phyloP scores from a whole-genome alignment of 2,329 filamentous ascomycete genomes.

The Verticillium albo-atrum region DNA sequence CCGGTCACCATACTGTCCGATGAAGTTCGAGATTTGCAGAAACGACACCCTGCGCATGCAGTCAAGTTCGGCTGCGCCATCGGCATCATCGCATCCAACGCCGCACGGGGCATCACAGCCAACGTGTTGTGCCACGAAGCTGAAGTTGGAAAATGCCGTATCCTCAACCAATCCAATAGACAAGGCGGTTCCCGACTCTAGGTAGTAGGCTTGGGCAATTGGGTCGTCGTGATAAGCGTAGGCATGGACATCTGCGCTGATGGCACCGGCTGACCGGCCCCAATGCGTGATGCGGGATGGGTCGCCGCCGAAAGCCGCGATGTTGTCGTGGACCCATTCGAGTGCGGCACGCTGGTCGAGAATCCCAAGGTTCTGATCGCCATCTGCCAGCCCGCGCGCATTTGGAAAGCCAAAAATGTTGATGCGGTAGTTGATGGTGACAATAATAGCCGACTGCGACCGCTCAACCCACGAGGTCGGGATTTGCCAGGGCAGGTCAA shows the following conservation, averaged over 20 bases:
- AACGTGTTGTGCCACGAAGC: conserved; percentile 25
- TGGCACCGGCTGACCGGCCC: conserved; percentile 41
- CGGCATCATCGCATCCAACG: conserved; percentile 3
- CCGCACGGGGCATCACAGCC: conserved; percentile 24
- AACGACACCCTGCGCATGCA: conserved; percentile 30
- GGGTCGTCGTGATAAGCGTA: conserved; percentile 42
- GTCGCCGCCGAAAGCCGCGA: conserved; percentile 11
- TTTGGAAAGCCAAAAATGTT: conserved; percentile 15
- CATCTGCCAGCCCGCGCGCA: conserved; percentile 6
- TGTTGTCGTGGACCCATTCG: conserved; percentile 14
- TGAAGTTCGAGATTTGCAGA: conserved; percentile 23
- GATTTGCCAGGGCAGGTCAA: conserved; percentile 39
- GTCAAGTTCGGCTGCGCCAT: conserved; percentile 22
- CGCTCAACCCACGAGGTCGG: conserved; percentile 36
- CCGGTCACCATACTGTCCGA: conserved; percentile 21
- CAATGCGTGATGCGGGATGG: conserved; percentile 33
- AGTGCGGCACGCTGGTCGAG: conserved; percentile 11
- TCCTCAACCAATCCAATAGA: conserved; percentile 21
- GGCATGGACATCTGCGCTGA: conserved; percentile 33
- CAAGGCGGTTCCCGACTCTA: conserved; percentile 34
- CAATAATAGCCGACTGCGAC: conserved; percentile 25
- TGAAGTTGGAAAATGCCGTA: conserved; percentile 24
- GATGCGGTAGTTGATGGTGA: conserved; percentile 13
- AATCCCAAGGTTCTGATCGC: conserved; percentile 12
- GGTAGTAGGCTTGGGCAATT: conserved; percentile 34